A percentile compares a stretch with the other conserved stretches of the same genome.
Conservation (phyloP, 352 stramenopile genomes). For the Paralagenidium karlingii region DNA sequence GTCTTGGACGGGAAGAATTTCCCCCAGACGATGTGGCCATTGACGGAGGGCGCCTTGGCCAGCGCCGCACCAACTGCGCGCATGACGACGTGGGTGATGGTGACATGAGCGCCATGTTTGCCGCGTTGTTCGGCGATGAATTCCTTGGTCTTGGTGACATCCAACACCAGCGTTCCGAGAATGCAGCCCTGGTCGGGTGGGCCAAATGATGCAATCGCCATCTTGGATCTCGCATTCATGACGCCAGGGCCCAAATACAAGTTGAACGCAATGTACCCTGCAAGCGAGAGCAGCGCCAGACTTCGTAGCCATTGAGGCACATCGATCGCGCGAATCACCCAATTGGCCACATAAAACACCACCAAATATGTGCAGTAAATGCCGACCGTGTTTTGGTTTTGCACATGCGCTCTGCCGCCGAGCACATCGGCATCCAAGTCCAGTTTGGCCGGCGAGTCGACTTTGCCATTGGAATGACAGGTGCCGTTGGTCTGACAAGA, state of each 20-base stretch:
- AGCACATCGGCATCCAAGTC: constrained; percentile 3
- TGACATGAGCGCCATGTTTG: constrained; percentile 32
- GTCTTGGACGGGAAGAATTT: constrained; percentile 48
- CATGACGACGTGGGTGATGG: constrained; percentile 56
- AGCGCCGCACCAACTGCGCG: constrained; percentile 37
- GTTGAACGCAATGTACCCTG: constrained; percentile 37
- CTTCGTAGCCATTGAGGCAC: constrained; percentile 34
- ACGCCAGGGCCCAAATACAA: constrained; percentile 37
- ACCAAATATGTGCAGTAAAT: constrained; percentile 28
- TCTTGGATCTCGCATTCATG: constrained; percentile 46
- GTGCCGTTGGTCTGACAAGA: too few species aligned
- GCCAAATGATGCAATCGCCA: constrained; percentile 57
- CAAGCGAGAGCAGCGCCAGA: constrained; percentile 19
- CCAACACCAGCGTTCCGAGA: constrained; percentile 43
- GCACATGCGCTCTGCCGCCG: neutral
- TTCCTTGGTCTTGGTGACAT: constrained; percentile 42
- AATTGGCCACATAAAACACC: constrained; percentile 33
- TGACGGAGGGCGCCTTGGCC: constrained; percentile 35
- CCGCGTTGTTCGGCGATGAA: constrained; percentile 47
- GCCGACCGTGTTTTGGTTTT: constrained; percentile 15
- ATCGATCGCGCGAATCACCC: constrained; percentile 27
- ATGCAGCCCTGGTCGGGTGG: constrained; percentile 52
- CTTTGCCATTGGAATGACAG: too few species aligned
- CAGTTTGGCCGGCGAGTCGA: neutral
- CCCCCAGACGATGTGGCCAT: constrained; percentile 59